Conservation (phyloP, 2,329 filamentous ascomycete species). For the Juglanconis juglandina region DNA sequence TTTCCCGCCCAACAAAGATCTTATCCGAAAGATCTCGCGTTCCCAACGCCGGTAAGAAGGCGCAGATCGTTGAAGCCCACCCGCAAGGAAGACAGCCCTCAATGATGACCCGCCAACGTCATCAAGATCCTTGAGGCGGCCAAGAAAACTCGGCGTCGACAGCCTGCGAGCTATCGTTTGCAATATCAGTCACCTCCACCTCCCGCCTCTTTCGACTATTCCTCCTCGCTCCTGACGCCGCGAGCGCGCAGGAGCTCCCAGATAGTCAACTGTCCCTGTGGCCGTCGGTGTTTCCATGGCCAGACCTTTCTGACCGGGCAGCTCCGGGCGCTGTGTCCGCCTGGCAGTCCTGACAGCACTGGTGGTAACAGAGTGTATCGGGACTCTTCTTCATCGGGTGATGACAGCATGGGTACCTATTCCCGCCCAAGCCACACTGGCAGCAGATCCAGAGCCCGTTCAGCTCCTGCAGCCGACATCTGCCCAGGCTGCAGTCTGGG, state of each 20-base stretch:
- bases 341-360: constrained; percentile 43
- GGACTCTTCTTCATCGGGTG: constrained; percentile 44
- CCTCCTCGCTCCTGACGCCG: constrained; percentile 3
- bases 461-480: constrained; percentile 47
- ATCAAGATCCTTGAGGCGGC: too few species aligned
- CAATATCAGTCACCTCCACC: neutral
- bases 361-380: constrained; percentile 51
- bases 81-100: too few species aligned
- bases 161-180: neutral
- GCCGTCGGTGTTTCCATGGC: constrained; percentile 1
- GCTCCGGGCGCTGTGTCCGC: constrained; percentile 26
- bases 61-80: neutral
- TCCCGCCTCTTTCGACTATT: neutral
- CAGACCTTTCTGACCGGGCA: neutral
- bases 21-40: constrained; percentile 4
- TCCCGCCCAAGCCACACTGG: constrained; percentile 43
- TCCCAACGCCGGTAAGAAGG: neutral
- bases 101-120: too few species aligned
- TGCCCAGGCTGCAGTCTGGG: constrained; percentile 44
- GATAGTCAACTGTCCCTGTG: neutral
- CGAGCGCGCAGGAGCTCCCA: neutral
- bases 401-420: constrained; percentile 42
- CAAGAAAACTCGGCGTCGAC: neutral
- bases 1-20: constrained; percentile 9
- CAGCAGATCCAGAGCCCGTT: constrained; percentile 49